Conservation (phyloP, 2,329 filamentous ascomycete species). For the Magnaporthales sp. region DNA sequence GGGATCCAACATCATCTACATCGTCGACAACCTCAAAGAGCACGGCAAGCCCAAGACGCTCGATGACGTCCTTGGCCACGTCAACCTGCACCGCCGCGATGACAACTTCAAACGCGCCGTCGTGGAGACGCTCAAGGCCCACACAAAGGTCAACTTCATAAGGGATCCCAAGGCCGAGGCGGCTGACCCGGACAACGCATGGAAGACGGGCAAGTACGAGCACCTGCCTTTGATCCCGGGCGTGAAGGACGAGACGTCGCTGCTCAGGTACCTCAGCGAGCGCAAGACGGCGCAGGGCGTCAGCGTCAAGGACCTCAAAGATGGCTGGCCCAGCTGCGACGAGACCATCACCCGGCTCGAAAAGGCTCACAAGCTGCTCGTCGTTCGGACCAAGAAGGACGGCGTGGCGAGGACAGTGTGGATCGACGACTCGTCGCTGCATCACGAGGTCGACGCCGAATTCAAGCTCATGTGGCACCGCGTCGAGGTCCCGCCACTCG, state of each 20-base stretch:
- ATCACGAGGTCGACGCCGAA: slow-evolving; percentile 68
- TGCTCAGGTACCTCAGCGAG: slow-evolving; percentile 72
- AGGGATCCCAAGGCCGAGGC: slow-evolving; percentile 51
- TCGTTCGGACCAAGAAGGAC: slow-evolving; percentile 89
- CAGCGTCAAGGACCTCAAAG: slow-evolving; percentile 82
- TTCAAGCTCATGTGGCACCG: slow-evolving; percentile 80
- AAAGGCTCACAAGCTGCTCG: slow-evolving; percentile 67
- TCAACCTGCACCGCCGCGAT: slow-evolving; percentile 58
- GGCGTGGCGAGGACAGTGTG: slow-evolving; percentile 78
- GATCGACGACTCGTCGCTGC: slow-evolving; percentile 74
- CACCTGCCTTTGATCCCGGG: slow-evolving; percentile 76
- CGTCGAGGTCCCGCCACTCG: slow-evolving; percentile 64
- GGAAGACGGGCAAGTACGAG: slow-evolving; percentile 63
- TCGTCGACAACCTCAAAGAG: slow-evolving; percentile 73
- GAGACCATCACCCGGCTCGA: slow-evolving; percentile 72
- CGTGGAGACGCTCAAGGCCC: slow-evolving; percentile 57
- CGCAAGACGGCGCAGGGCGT: slow-evolving; percentile 76
- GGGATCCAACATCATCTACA: slow-evolving; percentile 81
- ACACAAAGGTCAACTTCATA: slow-evolving; percentile 49
- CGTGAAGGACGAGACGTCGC: slow-evolving; percentile 67
- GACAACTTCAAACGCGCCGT: slow-evolving; percentile 57
- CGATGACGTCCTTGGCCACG: slow-evolving; percentile 68
- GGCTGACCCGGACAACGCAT: slow-evolving; percentile 29
- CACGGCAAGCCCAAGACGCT: slow-evolving; percentile 62
- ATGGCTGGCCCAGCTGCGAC: slow-evolving; percentile 86